Percentiles rank a stretch among this genome's conserved stretches.
These are phyloP conservation scores for Knoxdaviesia capensis DNA, from an alignment of 2,329 filamentous ascomycete genomes.

Conservation along the genomic window DNA sequence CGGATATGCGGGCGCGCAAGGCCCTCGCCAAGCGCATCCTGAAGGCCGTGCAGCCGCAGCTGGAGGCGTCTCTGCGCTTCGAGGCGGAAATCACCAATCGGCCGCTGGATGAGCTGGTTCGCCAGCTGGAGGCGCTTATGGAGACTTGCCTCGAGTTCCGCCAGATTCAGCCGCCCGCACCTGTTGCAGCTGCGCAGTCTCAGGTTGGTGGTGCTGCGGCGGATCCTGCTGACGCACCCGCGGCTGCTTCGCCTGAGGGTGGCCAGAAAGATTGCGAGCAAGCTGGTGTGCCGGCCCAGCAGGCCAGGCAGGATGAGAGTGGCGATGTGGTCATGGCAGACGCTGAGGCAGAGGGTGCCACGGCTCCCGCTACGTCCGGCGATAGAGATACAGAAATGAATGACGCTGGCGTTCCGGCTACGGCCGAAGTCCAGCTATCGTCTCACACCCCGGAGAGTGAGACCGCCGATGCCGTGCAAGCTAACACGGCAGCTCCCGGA, in stretches of 20 bases:
- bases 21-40: constrained; percentile 79
- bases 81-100: constrained; percentile 65
- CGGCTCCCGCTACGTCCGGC: neutral
- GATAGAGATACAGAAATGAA: neutral
- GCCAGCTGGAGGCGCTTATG: constrained; percentile 54
- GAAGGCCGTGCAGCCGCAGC: constrained; percentile 56
- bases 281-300: neutral
- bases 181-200: constrained; percentile 16
- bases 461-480: neutral
- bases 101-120: constrained; percentile 46
- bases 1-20: constrained; percentile 61
- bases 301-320: neutral
- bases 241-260: neutral
- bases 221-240: neutral
- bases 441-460: neutral
- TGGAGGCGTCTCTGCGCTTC: constrained; percentile 57
- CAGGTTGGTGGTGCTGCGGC: constrained; percentile 13
- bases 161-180: constrained; percentile 16
- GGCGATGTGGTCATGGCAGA: constrained; percentile 6
- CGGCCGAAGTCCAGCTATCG: too few species aligned
- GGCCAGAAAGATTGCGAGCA: neutral
- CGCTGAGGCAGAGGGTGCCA: neutral
- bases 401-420: neutral
- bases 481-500: neutral
- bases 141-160: constrained; percentile 43